Conservation (phyloP, 2,329 filamentous ascomycete genomes). For the Blastomyces silverae region DNA sequence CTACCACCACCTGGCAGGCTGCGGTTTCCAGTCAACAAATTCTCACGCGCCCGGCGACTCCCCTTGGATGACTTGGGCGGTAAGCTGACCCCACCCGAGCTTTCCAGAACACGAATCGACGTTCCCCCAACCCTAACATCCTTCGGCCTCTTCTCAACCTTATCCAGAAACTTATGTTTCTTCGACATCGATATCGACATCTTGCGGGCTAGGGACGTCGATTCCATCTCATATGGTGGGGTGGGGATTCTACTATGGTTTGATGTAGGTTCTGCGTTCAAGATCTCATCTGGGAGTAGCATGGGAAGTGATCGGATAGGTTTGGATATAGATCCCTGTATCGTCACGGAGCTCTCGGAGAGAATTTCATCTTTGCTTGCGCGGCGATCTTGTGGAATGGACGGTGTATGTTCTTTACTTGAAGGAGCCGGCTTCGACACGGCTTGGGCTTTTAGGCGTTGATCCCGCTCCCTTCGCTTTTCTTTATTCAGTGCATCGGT, state of each 20-base stretch:
- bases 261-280: slow-evolving; percentile 42
- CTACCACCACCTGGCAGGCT: slow-evolving; percentile 28
- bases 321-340: slow-evolving; percentile 35
- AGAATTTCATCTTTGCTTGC: slow-evolving; percentile 31
- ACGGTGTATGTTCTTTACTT: background rate
- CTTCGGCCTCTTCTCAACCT: slow-evolving; percentile 44
- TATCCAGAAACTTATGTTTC: slow-evolving; percentile 46
- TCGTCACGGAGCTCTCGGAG: slow-evolving; percentile 39
- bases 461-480: slow-evolving; percentile 38
- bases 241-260: slow-evolving; percentile 38
- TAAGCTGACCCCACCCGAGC: slow-evolving; percentile 31
- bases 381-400: slow-evolving; percentile 12
- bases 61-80: slow-evolving; percentile 42
- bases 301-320: slow-evolving; percentile 38
- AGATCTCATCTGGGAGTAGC: slow-evolving; percentile 47
- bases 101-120: slow-evolving; percentile 45
- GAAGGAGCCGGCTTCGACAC: background rate
- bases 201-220: background rate
- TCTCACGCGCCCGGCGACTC: slow-evolving; percentile 35
- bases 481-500: slow-evolving; percentile 34
- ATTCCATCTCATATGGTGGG: slow-evolving; percentile 35
- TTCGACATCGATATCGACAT: slow-evolving; percentile 28
- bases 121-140: slow-evolving; percentile 46
- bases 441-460: slow-evolving; percentile 36
- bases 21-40: slow-evolving; percentile 36